Base-by-base conservation (phyloP, 805 yeast species). In the Sugiyamaella americana region DNA sequence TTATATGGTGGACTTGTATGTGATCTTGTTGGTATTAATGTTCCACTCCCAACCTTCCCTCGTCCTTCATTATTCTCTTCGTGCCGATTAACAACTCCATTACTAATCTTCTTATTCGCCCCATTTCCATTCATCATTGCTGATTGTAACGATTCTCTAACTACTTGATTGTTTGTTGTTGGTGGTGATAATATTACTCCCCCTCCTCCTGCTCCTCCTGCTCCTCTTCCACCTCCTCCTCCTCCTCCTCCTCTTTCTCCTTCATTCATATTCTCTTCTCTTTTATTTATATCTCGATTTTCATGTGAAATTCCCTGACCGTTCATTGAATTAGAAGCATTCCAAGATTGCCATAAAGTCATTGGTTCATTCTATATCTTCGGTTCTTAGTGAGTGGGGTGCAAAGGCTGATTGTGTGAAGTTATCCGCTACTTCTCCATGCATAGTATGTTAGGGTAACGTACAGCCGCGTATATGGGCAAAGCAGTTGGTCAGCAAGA, bases 1-100 rank as follows among this genome's bases (percentile, higher is more conserved):
- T 63, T 64, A 55, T 61, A 63, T 26, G 32, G 32, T 26, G 32
- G 32, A 13, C 13, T 26, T 26, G 32, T 8, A 26, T 26, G 32
- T 13, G 32, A 13, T 26, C 32, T 26, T 26, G 32, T 26, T 8
- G 13, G 32, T 26, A 13, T 26, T 8, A 8, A 8, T 26, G 32
- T 26, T 26, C 8, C 32, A 26, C 13, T 26, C 13, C 11, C 8
- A 26, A 8, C 32, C 8, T 8, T 13, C 13, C 11, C 11, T 26
- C 11, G 32, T 26, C 13, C 32, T 8, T 13, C 32, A 8, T 26
- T 13, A 26, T 26, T 8, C 11, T 8, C 8, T 8, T 8, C 32
- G 13, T 26, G 32, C 8, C 32, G 11, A 26, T 26, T 26, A 13
- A 13, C 13, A 26, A 8, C 11, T 8, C 32, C 32, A 26, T 26